A percentile compares a stretch with the other conserved stretches of the same genome.
Evolutionary conservation across 2,329 filamentous ascomycete species (phyloP).

Genomic region (Tolypocladium tundrense): DNA sequence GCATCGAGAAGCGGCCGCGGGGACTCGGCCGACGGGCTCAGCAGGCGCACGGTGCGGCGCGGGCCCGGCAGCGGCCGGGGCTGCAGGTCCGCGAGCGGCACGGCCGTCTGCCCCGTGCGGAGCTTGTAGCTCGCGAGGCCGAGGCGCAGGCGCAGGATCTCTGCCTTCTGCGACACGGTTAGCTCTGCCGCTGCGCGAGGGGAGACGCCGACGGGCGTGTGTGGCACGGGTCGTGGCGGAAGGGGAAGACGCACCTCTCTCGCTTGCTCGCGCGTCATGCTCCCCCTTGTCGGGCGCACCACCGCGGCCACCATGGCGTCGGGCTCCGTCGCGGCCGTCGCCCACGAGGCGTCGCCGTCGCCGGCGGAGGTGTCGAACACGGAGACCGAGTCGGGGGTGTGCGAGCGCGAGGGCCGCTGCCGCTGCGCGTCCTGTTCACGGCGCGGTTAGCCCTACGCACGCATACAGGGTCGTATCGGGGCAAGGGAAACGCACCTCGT

Average conservation of each 20-base stretch:
- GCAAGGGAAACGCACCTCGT: slow-evolving; percentile 14
- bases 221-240: neutral
- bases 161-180: slow-evolving; percentile 39
- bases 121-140: slow-evolving; percentile 66
- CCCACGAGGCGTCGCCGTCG: slow-evolving; percentile 39
- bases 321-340: slow-evolving; percentile 39
- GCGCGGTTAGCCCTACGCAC: neutral
- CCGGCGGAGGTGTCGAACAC: slow-evolving; percentile 38
- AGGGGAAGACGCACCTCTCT: slow-evolving; percentile 32
- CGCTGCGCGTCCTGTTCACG: neutral
- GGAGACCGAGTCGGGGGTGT: slow-evolving; percentile 34
- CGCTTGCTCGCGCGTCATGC: slow-evolving; percentile 41
- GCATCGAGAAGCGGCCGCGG: neutral
- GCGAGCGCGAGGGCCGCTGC: slow-evolving; percentile 13
- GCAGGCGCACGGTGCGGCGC: slow-evolving; percentile 13
- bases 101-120: slow-evolving; percentile 57
- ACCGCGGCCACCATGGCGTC: slow-evolving; percentile 17
- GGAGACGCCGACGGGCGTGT: too few species aligned
- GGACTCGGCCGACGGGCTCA: slow-evolving; percentile 7
- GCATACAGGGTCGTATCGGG: slow-evolving; percentile 3
- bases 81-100: slow-evolving; percentile 53
- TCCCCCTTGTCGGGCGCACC: slow-evolving; percentile 5
- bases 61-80: slow-evolving; percentile 16
- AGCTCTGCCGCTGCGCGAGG: neutral
- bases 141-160: slow-evolving; percentile 58